Evolutionary conservation across 2,329 filamentous ascomycete genomes (phyloP).

Genomic region (Neofusicoccum kwambonambiense): DNA sequence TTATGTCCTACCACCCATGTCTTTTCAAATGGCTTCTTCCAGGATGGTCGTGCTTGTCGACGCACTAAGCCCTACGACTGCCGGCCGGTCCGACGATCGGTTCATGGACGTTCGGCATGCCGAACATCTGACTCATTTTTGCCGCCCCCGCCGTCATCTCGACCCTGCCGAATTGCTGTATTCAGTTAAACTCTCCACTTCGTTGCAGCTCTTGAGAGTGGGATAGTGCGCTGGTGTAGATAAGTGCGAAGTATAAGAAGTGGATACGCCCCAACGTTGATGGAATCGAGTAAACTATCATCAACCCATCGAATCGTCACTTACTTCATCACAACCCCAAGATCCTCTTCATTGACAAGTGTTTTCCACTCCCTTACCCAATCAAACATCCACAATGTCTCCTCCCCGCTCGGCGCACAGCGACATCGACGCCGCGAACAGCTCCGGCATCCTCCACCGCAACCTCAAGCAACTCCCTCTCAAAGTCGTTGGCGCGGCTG

Average conservation of each 20-base stretch:
- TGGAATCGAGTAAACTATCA: background rate
- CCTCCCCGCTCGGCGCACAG: background rate
- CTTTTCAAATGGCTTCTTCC: background rate
- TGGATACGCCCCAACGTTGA: background rate
- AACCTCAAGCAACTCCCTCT: conserved; percentile 48
- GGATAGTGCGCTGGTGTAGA: background rate
- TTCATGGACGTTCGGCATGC: background rate
- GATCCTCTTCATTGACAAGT: background rate
- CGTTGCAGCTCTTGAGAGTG: background rate
- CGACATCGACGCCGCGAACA: background rate
- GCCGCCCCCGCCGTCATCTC: background rate
- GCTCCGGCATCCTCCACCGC: conserved; percentile 50
- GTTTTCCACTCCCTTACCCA: too few relatives aligned
- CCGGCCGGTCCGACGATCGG: conserved; percentile 7
- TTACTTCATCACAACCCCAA: too few relatives aligned
- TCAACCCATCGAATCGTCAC: background rate
- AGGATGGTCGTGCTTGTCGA: background rate
- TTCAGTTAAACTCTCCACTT: background rate
- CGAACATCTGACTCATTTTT: conserved; percentile 5
- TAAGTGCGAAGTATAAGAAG: background rate
- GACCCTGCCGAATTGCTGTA: background rate
- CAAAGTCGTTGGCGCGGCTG: conserved; percentile 49
- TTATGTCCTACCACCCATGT: background rate
- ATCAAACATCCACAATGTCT: background rate
- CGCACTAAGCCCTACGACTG: conserved; percentile 1